Percentiles rank a stretch among this genome's conserved stretches.
These are phyloP conservation scores for Nicotiana noctiflora DNA, from an alignment of 257 asterid genomes.

Conservation along the genomic window DNA sequence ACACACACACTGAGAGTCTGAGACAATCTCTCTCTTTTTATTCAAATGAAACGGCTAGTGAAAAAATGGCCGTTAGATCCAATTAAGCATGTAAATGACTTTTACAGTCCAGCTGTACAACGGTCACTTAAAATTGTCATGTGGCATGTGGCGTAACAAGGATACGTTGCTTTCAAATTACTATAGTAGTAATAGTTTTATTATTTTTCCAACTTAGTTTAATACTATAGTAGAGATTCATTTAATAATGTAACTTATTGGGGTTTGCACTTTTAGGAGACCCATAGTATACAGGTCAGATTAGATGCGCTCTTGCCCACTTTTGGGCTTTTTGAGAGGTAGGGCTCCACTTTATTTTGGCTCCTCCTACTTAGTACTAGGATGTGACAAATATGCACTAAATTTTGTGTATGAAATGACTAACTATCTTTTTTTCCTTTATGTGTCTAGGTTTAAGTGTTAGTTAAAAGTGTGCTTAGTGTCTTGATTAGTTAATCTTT, in stretches of 20 bases:
- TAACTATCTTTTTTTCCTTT: not conserved
- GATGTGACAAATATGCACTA: not conserved
- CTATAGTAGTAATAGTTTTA: not conserved
- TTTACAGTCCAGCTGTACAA: slow-evolving; percentile 34
- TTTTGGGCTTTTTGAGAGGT: not conserved
- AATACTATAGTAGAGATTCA: not conserved
- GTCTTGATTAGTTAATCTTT: not conserved
- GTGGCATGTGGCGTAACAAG: slow-evolving; percentile 26
- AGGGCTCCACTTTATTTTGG: not conserved
- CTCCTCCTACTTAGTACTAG: slow-evolving; percentile 4
- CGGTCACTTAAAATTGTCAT: slow-evolving; percentile 55
- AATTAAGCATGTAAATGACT: slow-evolving; percentile 20
- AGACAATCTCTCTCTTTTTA: slow-evolving; percentile 2
- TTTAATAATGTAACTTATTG: not conserved
- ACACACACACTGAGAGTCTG: not conserved
- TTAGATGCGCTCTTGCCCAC: slow-evolving; percentile 28
- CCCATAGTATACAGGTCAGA: not conserved
- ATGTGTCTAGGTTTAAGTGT: not conserved
- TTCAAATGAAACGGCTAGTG: slow-evolving; percentile 94
- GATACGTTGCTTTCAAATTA: slow-evolving; percentile 57
- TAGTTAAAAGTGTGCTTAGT: not conserved
- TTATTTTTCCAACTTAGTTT: not conserved
- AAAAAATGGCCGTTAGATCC: slow-evolving; percentile 43
- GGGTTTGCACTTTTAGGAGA: slow-evolving; percentile 16
- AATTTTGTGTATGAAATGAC: slow-evolving; percentile 7